A percentile compares a stretch with the other conserved stretches of the same genome.
Evolutionary conservation across 257 asterid species (phyloP).

Genomic region (Salvia hispanica): DNA sequence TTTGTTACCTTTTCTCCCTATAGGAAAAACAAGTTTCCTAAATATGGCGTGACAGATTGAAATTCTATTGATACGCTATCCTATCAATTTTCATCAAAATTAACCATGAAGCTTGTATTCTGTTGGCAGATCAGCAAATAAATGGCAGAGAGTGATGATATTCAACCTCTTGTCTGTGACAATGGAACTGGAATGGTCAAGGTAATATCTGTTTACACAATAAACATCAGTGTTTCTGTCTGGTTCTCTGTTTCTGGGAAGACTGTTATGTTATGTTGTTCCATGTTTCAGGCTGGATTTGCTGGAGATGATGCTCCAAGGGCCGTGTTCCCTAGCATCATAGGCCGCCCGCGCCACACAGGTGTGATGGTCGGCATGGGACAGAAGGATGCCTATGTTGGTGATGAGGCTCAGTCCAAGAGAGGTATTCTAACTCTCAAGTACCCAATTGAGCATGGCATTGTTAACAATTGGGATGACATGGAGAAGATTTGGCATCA

Average conservation of each 20-base stretch:
- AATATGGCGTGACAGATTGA: background rate
- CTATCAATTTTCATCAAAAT: background rate
- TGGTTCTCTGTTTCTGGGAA: background rate
- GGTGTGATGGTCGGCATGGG: slow-evolving; percentile 59
- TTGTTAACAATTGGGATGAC: slow-evolving; percentile 49
- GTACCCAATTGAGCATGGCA: slow-evolving; percentile 50
- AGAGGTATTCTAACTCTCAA: slow-evolving; percentile 45
- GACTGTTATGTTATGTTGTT: background rate
- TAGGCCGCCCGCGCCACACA: slow-evolving; percentile 56
- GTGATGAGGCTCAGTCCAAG: slow-evolving; percentile 48
- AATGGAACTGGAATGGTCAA: slow-evolving; percentile 48
- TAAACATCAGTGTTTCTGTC: background rate
- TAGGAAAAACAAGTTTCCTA: background rate
- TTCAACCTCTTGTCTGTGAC: slow-evolving; percentile 43
- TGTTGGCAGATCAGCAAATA: slow-evolving; percentile 22
- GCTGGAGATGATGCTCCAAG: slow-evolving; percentile 55
- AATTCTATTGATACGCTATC: background rate
- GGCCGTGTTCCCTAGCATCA: slow-evolving; percentile 51
- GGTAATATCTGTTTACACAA: slow-evolving; percentile 23
- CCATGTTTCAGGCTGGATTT: slow-evolving; percentile 48
- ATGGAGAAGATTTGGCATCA: slow-evolving; percentile 54
- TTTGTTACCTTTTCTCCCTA: background rate
- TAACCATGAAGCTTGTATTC: slow-evolving; percentile 1
- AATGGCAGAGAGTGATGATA: slow-evolving; percentile 40
- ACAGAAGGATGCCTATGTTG: slow-evolving; percentile 49